phyloP scores from a whole-genome alignment of 495 filamentous ascomycete genomes.

The Hamigera avellanea region DNA sequence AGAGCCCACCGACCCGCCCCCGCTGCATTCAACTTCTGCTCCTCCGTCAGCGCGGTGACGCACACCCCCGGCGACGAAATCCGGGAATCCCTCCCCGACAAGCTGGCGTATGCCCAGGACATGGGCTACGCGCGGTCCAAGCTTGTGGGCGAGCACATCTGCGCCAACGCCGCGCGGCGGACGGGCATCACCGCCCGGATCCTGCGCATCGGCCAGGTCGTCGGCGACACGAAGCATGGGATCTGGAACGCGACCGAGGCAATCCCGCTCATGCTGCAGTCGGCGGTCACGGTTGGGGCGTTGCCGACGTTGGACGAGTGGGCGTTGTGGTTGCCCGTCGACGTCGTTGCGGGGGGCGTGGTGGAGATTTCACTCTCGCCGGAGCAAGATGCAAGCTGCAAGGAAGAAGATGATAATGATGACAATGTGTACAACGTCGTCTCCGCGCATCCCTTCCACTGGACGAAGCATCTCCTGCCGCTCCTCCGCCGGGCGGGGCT shows the following conservation, averaged over 20 bases:
- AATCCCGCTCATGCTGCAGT: conserved; percentile 48
- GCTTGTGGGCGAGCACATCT: conserved; percentile 49
- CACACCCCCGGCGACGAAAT: conserved; percentile 20
- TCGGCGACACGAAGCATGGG: conserved; percentile 38
- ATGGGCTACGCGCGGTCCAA: conserved; percentile 54
- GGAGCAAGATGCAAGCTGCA: neutral
- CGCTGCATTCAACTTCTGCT: conserved; percentile 46
- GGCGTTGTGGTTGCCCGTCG: conserved; percentile 39
- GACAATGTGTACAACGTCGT: conserved; percentile 12
- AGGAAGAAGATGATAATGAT: neutral
- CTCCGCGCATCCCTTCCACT: conserved; percentile 14
- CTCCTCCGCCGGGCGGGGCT: conserved; percentile 9
- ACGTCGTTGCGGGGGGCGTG: conserved; percentile 7
- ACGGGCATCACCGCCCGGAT: conserved; percentile 22
- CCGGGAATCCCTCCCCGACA: conserved; percentile 33
- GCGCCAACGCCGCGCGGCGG: conserved; percentile 20
- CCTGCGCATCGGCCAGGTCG: conserved; percentile 48
- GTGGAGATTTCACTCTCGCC: conserved; percentile 10
- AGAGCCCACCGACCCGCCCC: conserved; percentile 14
- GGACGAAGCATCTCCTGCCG: conserved; percentile 16
- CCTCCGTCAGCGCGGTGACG: conserved; percentile 40
- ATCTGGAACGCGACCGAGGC: conserved; percentile 55
- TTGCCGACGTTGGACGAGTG: conserved; percentile 44
- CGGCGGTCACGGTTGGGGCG: conserved; percentile 28
- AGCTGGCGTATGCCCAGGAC: conserved; percentile 36